Evolutionary conservation across 2,329 filamentous ascomycete species (phyloP).

Genomic region (Diplodia corticola): DNA sequence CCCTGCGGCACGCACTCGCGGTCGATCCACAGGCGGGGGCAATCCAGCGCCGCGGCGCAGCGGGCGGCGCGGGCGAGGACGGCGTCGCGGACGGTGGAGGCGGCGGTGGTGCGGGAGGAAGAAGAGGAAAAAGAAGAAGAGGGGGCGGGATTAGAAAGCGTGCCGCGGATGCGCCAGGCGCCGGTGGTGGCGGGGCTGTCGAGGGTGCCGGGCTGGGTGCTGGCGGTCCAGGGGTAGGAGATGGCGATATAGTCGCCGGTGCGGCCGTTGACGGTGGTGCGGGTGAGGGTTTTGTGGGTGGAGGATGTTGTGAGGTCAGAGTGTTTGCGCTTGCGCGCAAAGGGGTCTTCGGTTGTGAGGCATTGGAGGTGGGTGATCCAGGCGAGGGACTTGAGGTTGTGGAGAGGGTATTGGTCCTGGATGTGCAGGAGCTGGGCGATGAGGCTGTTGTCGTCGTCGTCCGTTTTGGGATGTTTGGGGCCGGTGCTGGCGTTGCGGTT

Average conservation of each 20-base stretch:
- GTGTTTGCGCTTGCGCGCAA: conserved; percentile 6
- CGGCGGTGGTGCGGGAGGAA: neutral
- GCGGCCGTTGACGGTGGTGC: conserved; percentile 28
- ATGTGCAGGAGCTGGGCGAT: conserved; percentile 50
- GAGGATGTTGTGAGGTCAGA: neutral
- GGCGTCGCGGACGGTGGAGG: conserved; percentile 19
- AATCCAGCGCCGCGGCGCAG: conserved; percentile 3
- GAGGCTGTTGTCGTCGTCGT: conserved; percentile 40
- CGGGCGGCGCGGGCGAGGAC: conserved; percentile 21
- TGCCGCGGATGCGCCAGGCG: neutral
- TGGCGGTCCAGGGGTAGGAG: conserved; percentile 15
- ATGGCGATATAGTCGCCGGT: conserved; percentile 13
- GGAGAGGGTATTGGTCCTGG: conserved; percentile 38
- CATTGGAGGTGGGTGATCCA: conserved; percentile 16
- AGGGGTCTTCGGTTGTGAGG: neutral
- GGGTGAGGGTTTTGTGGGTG: conserved; percentile 22
- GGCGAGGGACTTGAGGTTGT: conserved; percentile 16
- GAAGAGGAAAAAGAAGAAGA: neutral
- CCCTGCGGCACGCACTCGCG: conserved; percentile 23
- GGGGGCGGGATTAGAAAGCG: neutral
- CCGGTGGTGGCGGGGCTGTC: neutral
- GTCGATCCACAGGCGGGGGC: conserved; percentile 22
- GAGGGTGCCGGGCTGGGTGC: neutral
- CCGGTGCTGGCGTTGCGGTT: conserved; percentile 25
- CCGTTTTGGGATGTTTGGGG: conserved; percentile 31